Evolutionary conservation across 2,329 filamentous ascomycete species (phyloP), one percentile per base, ranked within the genome.

Genomic region (Verticillium albo-atrum): DNA sequence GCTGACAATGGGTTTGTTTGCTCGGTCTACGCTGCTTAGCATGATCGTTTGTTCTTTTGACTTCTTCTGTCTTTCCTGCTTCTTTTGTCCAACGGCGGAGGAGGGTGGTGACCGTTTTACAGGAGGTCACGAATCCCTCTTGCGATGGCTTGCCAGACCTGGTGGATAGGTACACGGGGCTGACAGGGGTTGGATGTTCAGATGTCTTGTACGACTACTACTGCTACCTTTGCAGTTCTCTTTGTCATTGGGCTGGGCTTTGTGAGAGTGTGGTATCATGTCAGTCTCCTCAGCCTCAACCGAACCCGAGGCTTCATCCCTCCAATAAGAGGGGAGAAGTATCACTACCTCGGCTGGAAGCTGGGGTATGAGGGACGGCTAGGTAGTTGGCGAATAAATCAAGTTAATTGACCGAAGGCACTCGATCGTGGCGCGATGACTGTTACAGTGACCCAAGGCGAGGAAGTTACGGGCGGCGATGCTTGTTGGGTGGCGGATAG

Each of bases 1-100:
- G 42, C 57, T 58, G 53, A 37, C 17, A 37, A 54, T 54, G 14
- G 32, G 20, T 47, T 26, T 42, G 20, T 17, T 35, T 58, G 56
- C 35, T 56, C 34, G 59, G 17, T 56, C n/a, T 34, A 26, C 53
- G 37, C 30, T 37, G n/a, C 26, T 50, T 37, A 57, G 27, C 30
- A n/a, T 10, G 42, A 7, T 23, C 37, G 32, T 7, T 20, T 32
- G n/a, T 52, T 60, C 55, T 51, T 62, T 59, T 57, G 59, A 28
- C 58, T 55, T 59, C 34, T 30, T 56, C 51, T 61, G 58, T 53
- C 50, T 47, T 62, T 58, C 37, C 54, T 58, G 58, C 23, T 54
- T 56, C 25, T 10, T 60, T 23, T 23, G 6, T 47, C 1, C 3
- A 6, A 47, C n/a, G 42, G 20, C 10, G 42, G n/a, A 7, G 20